Evolutionary conservation across 2,329 filamentous ascomycete genomes (phyloP).

Genomic region (Pseudogymnoascus pannorum): DNA sequence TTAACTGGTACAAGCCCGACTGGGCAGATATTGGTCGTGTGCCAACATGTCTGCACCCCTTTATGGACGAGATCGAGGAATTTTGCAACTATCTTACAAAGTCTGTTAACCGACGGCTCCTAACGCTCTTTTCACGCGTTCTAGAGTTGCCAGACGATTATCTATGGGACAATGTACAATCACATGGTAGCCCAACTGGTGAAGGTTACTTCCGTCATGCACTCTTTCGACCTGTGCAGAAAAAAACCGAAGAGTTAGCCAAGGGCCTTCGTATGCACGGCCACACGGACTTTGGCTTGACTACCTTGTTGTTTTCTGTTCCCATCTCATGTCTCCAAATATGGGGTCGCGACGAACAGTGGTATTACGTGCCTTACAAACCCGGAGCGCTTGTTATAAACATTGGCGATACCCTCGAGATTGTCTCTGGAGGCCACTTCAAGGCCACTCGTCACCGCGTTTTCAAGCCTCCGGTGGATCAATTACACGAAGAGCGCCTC

Average conservation of each 20-base stretch:
- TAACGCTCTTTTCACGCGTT: conserved; percentile 36
- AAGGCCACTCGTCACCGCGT: conserved; percentile 39
- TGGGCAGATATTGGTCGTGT: conserved; percentile 37
- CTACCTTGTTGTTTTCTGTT: conserved; percentile 40
- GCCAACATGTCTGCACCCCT: conserved; percentile 39
- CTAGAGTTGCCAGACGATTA: conserved; percentile 38
- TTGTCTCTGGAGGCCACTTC: conserved; percentile 40
- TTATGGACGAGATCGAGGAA: conserved; percentile 42
- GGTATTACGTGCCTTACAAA: conserved; percentile 39
- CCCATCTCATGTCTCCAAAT: conserved; percentile 41
- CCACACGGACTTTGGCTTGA: conserved; percentile 41
- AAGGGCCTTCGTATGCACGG: conserved; percentile 38
- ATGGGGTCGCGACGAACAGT: conserved; percentile 36
- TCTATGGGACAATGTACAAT: conserved; percentile 38
- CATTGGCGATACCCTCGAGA: conserved; percentile 37
- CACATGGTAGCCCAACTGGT: conserved; percentile 35
- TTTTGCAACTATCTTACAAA: conserved; percentile 42
- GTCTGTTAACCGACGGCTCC: conserved; percentile 38
- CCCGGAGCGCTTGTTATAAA: conserved; percentile 41
- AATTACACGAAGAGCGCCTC: conserved; percentile 33
- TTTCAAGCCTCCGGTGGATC: conserved; percentile 35
- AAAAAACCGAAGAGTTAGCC: conserved; percentile 28
- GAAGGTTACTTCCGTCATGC: conserved; percentile 41
- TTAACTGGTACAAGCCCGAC: conserved; percentile 44
- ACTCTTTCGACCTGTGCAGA: conserved; percentile 33